These are phyloP conservation scores for Mycena rebaudengoi DNA, from an alignment of 768 basidiomycete species.

Conservation along the genomic window DNA sequence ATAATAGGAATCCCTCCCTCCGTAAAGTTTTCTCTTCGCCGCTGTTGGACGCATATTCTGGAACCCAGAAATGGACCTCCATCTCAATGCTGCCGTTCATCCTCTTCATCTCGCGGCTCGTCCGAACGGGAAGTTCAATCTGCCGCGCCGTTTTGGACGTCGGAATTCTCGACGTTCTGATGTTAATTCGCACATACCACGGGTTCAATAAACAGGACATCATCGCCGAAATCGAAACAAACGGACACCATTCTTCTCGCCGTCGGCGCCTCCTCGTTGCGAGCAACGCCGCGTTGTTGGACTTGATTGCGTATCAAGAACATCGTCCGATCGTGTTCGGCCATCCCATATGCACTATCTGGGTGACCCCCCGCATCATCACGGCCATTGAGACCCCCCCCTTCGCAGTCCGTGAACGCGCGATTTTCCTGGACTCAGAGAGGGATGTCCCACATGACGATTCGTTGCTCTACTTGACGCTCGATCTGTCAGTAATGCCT, in stretches of 20 bases:
- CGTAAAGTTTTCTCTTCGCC: constrained; percentile 12
- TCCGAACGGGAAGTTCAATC: constrained; percentile 12
- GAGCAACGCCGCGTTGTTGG: constrained; percentile 18
- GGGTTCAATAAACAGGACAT: neutral
- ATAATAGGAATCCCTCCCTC: constrained; percentile 9
- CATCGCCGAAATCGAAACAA: neutral
- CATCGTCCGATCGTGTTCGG: neutral
- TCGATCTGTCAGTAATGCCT: constrained; percentile 18
- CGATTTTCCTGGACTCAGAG: constrained; percentile 11
- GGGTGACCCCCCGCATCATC: neutral
- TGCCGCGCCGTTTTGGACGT: constrained; percentile 23
- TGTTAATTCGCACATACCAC: constrained; percentile 7
- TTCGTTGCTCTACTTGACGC: constrained; percentile 2
- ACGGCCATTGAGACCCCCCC: neutral
- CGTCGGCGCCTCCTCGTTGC: constrained; percentile 2
- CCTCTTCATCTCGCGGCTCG: constrained; percentile 16
- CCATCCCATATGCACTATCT: constrained; percentile 20
- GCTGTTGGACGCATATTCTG: constrained; percentile 3
- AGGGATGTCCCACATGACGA: constrained; percentile 18
- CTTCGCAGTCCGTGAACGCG: constrained; percentile 15
- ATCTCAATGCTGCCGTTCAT: constrained; percentile 15
- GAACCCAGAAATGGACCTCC: neutral
- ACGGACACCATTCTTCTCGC: neutral
- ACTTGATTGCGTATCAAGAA: constrained; percentile 25
- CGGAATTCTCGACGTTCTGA: constrained; percentile 21